Conservation (phyloP, 768 basidiomycete species). For the Tylopilus sp. region DNA sequence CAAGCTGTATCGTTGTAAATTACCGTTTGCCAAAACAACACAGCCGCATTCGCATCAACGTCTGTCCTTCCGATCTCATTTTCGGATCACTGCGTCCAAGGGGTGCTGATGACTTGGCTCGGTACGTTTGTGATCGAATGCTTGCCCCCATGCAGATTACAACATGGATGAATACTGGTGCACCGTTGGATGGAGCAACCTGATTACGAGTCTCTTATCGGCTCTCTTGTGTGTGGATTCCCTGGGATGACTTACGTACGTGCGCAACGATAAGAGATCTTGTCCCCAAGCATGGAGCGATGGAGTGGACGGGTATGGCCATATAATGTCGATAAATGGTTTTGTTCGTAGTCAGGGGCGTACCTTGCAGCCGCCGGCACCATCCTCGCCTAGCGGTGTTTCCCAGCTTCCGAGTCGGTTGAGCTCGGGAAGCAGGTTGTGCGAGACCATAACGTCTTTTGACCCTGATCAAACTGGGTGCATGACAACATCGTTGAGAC, state of each 20-base stretch:
- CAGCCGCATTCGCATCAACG: neutral
- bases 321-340: neutral
- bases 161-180: no score
- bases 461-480: neutral
- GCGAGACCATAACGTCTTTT: conserved; percentile 4
- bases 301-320: no score
- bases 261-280: neutral
- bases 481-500: conserved; percentile 4
- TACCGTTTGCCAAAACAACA: conserved; percentile 2
- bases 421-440: conserved; percentile 4
- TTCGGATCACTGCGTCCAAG: no score
- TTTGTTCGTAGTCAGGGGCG: neutral
- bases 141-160: no score
- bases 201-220: neutral
- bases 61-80: no score
- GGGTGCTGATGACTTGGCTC: no score
- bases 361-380: neutral
- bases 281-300: neutral
- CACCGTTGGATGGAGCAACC: neutral
- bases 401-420: conserved; percentile 13
- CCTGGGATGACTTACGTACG: neutral
- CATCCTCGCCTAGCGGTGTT: neutral
- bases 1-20: conserved; percentile 17
- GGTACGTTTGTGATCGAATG: no score
- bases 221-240: neutral